Evolutionary conservation across 2,329 filamentous ascomycete genomes (phyloP).

Genomic region (Colletotrichum echinochloae): DNA sequence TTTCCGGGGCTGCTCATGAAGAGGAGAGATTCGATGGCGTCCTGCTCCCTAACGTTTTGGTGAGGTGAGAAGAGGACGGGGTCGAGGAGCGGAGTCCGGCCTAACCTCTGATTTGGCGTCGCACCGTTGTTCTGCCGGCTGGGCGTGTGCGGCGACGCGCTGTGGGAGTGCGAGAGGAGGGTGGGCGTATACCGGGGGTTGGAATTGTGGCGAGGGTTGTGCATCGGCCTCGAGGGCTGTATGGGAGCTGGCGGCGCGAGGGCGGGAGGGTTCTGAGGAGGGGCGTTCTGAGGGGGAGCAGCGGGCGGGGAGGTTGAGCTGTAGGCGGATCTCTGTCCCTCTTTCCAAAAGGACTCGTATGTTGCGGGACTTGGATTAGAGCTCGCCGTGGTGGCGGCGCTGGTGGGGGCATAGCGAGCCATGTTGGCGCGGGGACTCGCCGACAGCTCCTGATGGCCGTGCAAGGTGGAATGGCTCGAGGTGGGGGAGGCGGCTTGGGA

Average conservation of each 20-base stretch:
- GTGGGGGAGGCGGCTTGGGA: constrained; percentile 75
- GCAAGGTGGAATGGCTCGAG: constrained; percentile 68
- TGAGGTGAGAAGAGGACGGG: constrained; percentile 75
- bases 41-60: constrained; percentile 79
- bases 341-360: constrained; percentile 60
- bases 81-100: constrained; percentile 56
- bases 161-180: constrained; percentile 62
- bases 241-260: constrained; percentile 68
- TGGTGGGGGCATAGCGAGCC: constrained; percentile 20
- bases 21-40: constrained; percentile 82
- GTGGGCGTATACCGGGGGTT: constrained; percentile 62
- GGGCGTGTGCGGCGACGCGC: constrained; percentile 56
- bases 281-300: constrained; percentile 48
- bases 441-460: constrained; percentile 63
- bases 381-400: constrained; percentile 45
- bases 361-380: constrained; percentile 40
- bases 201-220: constrained; percentile 63
- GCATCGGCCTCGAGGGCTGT: constrained; percentile 58
- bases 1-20: constrained; percentile 87
- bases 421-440: constrained; percentile 61
- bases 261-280: constrained; percentile 50
- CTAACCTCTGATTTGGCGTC: constrained; percentile 50
- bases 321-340: constrained; percentile 41
- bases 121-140: constrained; percentile 4
- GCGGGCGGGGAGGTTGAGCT: constrained; percentile 53